These are phyloP conservation scores for Beauveria bassiana DNA, from an alignment of 2,329 filamentous ascomycete genomes.

Conservation along the genomic window DNA sequence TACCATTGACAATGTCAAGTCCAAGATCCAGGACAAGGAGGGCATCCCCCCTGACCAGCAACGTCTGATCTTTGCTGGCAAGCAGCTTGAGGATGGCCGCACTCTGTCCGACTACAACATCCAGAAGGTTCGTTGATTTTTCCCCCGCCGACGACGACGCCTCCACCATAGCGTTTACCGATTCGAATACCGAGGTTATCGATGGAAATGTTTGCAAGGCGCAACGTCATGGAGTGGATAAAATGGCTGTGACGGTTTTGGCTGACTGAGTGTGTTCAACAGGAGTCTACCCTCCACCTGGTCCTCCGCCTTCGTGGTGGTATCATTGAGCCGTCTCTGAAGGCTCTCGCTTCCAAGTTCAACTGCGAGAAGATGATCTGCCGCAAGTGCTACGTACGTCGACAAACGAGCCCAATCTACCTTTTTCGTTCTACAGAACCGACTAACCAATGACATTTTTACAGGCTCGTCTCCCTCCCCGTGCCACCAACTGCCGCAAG, in stretches of 20 bases:
- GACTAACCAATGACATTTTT: slow-evolving; percentile 7
- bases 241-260: slow-evolving; percentile 1
- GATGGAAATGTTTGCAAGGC: neutral
- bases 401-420: neutral
- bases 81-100: slow-evolving; percentile 98
- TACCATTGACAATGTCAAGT: slow-evolving; percentile 99
- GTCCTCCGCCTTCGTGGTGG: slow-evolving; percentile 98
- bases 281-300: slow-evolving; percentile 97
- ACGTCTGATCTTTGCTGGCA: slow-evolving; percentile 97
- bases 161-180: neutral
- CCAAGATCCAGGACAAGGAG: slow-evolving; percentile 99
- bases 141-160: neutral
- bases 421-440: neutral
- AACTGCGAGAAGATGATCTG: slow-evolving; percentile 99
- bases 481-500: slow-evolving; percentile 99
- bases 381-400: slow-evolving; percentile 98
- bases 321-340: slow-evolving; percentile 98
- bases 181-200: neutral
- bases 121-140: slow-evolving; percentile 68
- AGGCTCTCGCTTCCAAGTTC: slow-evolving; percentile 98
- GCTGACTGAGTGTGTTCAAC: slow-evolving; percentile 24
- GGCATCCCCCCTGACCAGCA: slow-evolving; percentile 97
- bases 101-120: slow-evolving; percentile 99
- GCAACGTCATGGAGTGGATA: neutral
- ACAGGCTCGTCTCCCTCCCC: slow-evolving; percentile 78